Evolutionary conservation across 495 filamentous ascomycete genomes (phyloP), one percentile per base, ranked within the genome.

Genomic region (Penicillium manginii): DNA sequence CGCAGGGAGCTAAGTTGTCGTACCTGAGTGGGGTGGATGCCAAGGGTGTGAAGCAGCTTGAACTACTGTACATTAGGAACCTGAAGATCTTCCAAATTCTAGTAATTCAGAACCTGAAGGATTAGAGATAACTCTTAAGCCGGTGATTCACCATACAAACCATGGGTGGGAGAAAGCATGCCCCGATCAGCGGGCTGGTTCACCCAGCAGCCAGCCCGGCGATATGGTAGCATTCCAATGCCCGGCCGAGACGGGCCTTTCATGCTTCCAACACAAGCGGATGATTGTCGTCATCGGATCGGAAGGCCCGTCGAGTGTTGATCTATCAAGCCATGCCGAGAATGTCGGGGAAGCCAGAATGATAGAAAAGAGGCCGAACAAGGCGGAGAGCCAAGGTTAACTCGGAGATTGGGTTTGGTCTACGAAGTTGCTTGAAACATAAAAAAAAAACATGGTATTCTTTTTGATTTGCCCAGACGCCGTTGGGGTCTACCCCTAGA

Each of bases 191-290:
- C 55, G 19, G 49, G 54, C 23, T 52, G 26, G 54, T 57, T 57
- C 35, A 46, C 21, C 31, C 47, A 49, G 26, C 33, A 32, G 26
- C 37, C 33, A 21, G 35, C 15, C 18, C 14, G 19, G 22, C 35
- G 42, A 7, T 15, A 43, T 49, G 39, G 47, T 51, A n/a, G 17
- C 59, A 65, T 62, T 64, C 61, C 61, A 52, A 54, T 59, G 48
- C 52, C 29, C 40, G 26, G 47, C 54, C 10, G 52, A 65, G 58
- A 46, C 54, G 43, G 42, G 54, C 37, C 26, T 39, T 45, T 45
- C 35, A 33, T 5, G 31, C 35, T 56, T 46, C 9, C 26, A 29
- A 23, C n/a, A n/a, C n/a, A n/a, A n/a, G n/a, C n/a, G n/a, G n/a
- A n/a, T n/a, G n/a, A 31, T 22, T 21, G 15, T 21, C 50, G 21